Evolutionary conservation across 2,329 filamentous ascomycete species (phyloP), one percentile per base, ranked within the genome.

Genomic region (Sodiomyces alkalinus): DNA sequence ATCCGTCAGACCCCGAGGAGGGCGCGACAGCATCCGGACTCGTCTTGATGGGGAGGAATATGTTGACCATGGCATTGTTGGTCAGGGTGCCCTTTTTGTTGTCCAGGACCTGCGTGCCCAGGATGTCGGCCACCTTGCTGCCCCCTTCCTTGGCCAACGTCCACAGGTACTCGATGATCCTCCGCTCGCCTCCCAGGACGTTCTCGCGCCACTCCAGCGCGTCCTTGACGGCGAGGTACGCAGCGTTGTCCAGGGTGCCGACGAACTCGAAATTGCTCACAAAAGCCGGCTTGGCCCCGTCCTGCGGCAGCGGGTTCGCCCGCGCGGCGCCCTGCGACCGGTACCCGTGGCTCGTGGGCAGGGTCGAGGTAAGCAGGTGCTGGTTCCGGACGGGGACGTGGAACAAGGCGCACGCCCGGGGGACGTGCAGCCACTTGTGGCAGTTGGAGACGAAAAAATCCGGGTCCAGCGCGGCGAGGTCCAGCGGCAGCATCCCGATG

Each of bases 361-460:
- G 49, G 0, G 81, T 76, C 3, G 74, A 74, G 10, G 73, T 67
- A 22, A 94, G 71, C 23, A 92, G 51, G 27, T 60, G 55, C 48
- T 94, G 87, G 49, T 92, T 85, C 14, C 77, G 65, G 12, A 60
- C 34, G 0, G 85, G 80, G 1, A 90, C 80, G 51, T 92, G 79
- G 38, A 94, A 69, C 4, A 90, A 58, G 3, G 83, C 83, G 46
- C 79, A 85, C 11, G 76, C 78, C 18, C 86, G 73, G 1, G 86
- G 87, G 1, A 72, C 69, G 44, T 72, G 75, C 6, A 94, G 70
- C 87, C 87, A 96, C 58, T 92, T 92, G 58, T 92, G 81, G 41
- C 74, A 81, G 49, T 94, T 94, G 31, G 66, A 77, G 10, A 87
- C 67, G 44, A 92, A 81, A 55, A 92, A 94, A 50, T 94, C 86